Base-by-base conservation (phyloP, 768 basidiomycete species). In the Sporobolomyces pararoseus region DNA sequence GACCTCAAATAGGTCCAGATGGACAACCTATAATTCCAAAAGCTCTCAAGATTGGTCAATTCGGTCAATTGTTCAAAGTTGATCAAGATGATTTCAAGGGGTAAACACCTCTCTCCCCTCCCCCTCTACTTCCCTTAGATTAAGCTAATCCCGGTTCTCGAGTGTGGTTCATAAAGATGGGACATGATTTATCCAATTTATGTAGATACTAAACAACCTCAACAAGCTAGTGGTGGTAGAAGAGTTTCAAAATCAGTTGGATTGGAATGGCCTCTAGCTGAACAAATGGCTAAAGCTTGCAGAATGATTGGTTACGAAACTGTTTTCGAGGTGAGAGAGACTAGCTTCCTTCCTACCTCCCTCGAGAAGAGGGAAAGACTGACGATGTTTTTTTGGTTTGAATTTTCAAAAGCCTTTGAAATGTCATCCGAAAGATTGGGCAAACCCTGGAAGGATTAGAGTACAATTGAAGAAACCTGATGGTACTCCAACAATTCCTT, bases 401-500 rank as follows among this genome's bases (percentile, higher is more conserved):
- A 32, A 47, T 17, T 46, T n/a, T n/a, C n/a, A n/a, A n/a, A n/a
- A 83, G 82, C 79, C 81, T 31, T 84, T 86, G 77, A 97, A 94
- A 80, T 82, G 85, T 32, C 95, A 99, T 77, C 95, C 95, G 16
- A 85, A 90, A 60, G 95, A 99, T 79, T 99, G 95, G 95, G 94
- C 90, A 77, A 99, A 99, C 79, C 95, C 95, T 0, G 95, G 95
- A 13, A 85, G 95, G 31, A 91, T 99, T 68, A 86, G 91, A 72
- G 89, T 98, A 29, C 89, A 89, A 77, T 58, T 80, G 52, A 60
- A 70, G 60, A 61, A 74, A 52, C 78, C 79, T 17, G 68, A 67
- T 34, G 80, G 80, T 2, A 67, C 72, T 66, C 79, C 75, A 39
- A 60, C 78, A 35, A 79, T 80, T 57, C 69, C 79, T 0, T 76